Conservation (phyloP, 2,329 filamentous ascomycete genomes). For the Fusarium nematophilum region DNA sequence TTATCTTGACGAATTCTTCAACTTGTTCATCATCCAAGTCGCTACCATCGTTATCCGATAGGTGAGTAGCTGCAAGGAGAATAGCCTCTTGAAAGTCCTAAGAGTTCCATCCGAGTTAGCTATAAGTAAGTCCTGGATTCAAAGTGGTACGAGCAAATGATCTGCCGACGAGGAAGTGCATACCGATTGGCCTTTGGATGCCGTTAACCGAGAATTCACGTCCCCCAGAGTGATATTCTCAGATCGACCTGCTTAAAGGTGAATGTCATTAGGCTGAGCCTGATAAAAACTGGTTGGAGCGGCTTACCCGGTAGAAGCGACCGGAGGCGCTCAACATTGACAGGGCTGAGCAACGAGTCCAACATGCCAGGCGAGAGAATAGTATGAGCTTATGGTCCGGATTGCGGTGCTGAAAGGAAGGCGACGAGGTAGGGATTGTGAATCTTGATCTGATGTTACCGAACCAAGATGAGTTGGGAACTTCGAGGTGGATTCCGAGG, state of each 20-base stretch:
- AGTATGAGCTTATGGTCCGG: too few relatives aligned
- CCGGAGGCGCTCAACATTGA: too few relatives aligned
- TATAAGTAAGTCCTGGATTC: not conserved
- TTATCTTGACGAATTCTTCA: not conserved
- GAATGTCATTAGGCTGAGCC: not conserved
- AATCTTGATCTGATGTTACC: too few relatives aligned
- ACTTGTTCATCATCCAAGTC: not conserved
- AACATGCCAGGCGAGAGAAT: too few relatives aligned
- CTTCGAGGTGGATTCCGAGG: too few relatives aligned
- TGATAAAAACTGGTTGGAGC: too few relatives aligned
- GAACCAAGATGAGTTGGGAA: too few relatives aligned
- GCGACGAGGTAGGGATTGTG: too few relatives aligned
- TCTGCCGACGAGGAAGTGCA: not conserved
- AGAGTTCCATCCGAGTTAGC: constrained; percentile 7
- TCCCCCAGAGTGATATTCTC: not conserved
- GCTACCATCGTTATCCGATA: not conserved
- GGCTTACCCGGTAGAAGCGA: constrained; percentile 19
- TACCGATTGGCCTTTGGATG: not conserved
- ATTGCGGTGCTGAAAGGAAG: too few relatives aligned
- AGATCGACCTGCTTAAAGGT: not conserved
- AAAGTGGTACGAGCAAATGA: not conserved
- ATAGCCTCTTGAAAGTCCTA: constrained; percentile 18
- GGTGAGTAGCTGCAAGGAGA: constrained; percentile 5
- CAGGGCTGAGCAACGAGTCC: too few relatives aligned
- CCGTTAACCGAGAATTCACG: not conserved